Conservation (phyloP, 495 filamentous ascomycete genomes). For the Lasiosphaeria hispida region DNA sequence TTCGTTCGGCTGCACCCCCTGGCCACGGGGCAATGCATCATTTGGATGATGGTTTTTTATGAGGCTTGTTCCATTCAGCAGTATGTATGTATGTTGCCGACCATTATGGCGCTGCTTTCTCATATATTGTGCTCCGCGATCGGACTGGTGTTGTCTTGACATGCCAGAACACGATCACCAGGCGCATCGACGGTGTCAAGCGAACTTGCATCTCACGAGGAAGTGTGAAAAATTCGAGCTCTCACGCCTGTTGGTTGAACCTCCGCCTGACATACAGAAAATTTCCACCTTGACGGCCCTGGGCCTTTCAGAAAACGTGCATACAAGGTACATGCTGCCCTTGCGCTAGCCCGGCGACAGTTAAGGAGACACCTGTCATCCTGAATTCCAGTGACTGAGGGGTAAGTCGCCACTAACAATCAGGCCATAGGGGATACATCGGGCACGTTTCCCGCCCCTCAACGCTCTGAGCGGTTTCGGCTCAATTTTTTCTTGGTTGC, state of each 20-base stretch:
- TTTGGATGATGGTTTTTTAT: not conserved
- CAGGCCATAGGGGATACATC: not conserved
- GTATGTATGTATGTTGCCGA: not conserved
- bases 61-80: not conserved
- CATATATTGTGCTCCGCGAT: not conserved
- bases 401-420: slow-evolving; percentile 9
- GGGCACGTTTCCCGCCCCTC: not conserved
- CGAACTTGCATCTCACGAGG: not conserved
- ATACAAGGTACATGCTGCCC: no score
- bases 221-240: not conserved
- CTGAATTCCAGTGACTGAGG: not conserved
- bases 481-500: slow-evolving; percentile 28
- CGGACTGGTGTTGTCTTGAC: not conserved
- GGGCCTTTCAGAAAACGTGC: not conserved
- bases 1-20: not conserved
- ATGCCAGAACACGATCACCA: no score
- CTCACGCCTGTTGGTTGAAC: not conserved
- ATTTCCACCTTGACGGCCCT: slow-evolving; percentile 6
- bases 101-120: not conserved
- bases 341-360: not conserved
- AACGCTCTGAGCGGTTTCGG: slow-evolving; percentile 34
- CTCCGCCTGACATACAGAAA: slow-evolving; percentile 6
- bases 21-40: no score
- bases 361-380: not conserved
- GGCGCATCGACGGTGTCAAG: no score